Evolutionary conservation across 495 filamentous ascomycete species (phyloP), one percentile per base, ranked within the genome.

Genomic region (Glarea lozoyensis): DNA sequence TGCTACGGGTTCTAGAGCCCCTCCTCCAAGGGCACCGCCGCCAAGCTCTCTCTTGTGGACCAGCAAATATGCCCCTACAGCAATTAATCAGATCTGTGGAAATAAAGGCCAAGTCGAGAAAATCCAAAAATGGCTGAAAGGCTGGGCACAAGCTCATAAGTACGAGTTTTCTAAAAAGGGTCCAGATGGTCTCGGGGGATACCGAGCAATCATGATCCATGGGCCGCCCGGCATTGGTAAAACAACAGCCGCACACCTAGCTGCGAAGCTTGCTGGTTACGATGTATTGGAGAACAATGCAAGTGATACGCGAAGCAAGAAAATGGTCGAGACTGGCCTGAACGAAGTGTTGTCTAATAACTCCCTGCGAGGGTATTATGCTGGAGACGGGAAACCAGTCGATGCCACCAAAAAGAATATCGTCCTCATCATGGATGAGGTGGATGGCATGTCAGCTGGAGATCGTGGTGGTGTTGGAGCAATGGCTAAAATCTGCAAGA

Each of bases 401-500:
- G 80, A 96, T 40, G 65, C 66, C 21, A 70, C 68, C 16, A 97
- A 89, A 63, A 90, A 89, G 66, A 94, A 94, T 46, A 75, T 96
- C 19, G 86, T 95, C 7, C 67, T 99, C 10, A 83, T 99, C 66
- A 96, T 99, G 93, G 92, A 99, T 53, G 92, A 99, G 61, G 92
- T 99, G 4, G 92, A 99, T 56, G 92, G 92, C 24, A 99, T 99
- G 92, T 95, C 89, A 35, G 88, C 88, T 31, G 92, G 92, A 53
- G 92, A 99, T 60, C 79, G 92, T 32, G 92, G 92, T 50, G 92
- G 92, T 57, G 93, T 99, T 30, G 92, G 89, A 16, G 90, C 93
- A 23, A 70, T 99, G 27, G 90, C 92, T 37, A 81, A 88, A 36
- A 78, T 96, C 32, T 95, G 89, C 65, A 95, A 84, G 66, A 96